These are phyloP conservation scores for Arthrinium phaeospermum DNA, from an alignment of 2,329 filamentous ascomycete species.

Conservation along the genomic window DNA sequence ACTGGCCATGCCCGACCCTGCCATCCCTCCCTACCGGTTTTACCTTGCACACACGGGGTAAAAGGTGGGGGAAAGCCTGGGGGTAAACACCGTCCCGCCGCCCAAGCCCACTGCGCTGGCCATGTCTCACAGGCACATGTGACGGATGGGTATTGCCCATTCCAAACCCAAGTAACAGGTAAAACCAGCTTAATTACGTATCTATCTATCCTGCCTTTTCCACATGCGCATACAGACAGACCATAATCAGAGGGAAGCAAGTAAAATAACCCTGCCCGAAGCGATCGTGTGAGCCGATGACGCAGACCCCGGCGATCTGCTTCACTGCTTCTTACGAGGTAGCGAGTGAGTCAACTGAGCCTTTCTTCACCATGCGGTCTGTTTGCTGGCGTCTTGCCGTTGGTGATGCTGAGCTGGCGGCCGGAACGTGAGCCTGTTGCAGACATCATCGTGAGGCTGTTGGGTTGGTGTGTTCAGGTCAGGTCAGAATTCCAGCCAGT, in stretches of 20 bases:
- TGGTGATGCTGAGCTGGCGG: slow-evolving; percentile 18
- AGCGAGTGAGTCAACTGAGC: slow-evolving; percentile 18
- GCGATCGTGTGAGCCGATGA: slow-evolving; percentile 19
- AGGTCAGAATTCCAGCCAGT: slow-evolving; percentile 4
- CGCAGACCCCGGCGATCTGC: slow-evolving; percentile 20
- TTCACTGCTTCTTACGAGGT: neutral
- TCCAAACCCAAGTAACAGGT: neutral
- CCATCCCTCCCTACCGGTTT: neutral
- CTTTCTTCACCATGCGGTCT: slow-evolving; percentile 14
- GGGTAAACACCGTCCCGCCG: too few relatives aligned
- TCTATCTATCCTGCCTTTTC: neutral
- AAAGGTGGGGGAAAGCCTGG: slow-evolving; percentile 1
- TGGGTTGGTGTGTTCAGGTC: slow-evolving; percentile 18
- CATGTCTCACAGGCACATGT: slow-evolving; percentile 17
- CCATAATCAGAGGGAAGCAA: neutral
- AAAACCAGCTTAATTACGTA: neutral
- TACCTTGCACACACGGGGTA: neutral
- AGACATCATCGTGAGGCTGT: slow-evolving; percentile 9
- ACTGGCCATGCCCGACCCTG: neutral
- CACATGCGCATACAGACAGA: neutral
- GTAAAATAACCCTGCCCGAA: neutral
- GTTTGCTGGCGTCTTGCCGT: slow-evolving; percentile 1
- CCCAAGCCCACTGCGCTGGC: neutral
- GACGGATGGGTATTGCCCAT: neutral
- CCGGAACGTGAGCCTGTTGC: slow-evolving; percentile 2